Evolutionary conservation across 108 stramenopile genomes (phyloP).

Genomic region (Skeletonema marinoi): DNA sequence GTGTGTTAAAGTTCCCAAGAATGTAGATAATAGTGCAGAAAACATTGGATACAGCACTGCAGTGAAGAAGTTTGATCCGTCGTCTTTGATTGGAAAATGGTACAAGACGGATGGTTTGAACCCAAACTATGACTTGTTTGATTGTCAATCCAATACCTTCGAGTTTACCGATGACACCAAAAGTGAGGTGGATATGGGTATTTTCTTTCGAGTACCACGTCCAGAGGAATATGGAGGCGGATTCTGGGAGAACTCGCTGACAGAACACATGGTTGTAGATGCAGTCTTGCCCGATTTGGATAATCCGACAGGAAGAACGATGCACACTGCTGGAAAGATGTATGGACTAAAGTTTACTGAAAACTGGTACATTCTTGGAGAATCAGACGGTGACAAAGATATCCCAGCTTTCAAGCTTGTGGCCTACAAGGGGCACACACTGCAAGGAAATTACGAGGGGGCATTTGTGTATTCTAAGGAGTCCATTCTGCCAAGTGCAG

Average conservation of each 20-base stretch:
- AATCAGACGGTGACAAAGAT: slow-evolving; percentile 69
- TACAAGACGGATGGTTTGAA: slow-evolving; percentile 94
- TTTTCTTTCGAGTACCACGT: slow-evolving; percentile 84
- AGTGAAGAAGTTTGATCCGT: slow-evolving; percentile 77
- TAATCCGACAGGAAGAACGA: slow-evolving; percentile 61
- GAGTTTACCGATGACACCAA: slow-evolving; percentile 43
- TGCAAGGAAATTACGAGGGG: slow-evolving; percentile 96
- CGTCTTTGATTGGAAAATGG: slow-evolving; percentile 84
- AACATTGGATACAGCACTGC: slow-evolving; percentile 58
- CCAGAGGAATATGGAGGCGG: slow-evolving; percentile 79
- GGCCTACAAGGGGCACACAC: slow-evolving; percentile 93
- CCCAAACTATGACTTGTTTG: slow-evolving; percentile 94
- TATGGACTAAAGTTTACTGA: slow-evolving; percentile 91
- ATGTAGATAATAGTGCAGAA: slow-evolving; percentile 79
- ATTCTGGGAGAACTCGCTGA: slow-evolving; percentile 89
- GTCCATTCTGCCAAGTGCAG: slow-evolving; percentile 66
- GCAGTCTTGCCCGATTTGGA: slow-evolving; percentile 24
- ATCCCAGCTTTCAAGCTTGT: slow-evolving; percentile 87
- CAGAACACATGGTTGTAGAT: slow-evolving; percentile 89
- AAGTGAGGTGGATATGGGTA: slow-evolving; percentile 78
- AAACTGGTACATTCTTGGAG: slow-evolving; percentile 93
- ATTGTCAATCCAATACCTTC: slow-evolving; percentile 94
- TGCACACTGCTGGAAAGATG: slow-evolving; percentile 93
- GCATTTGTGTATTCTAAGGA: slow-evolving; percentile 92
- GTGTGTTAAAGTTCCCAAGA: slow-evolving; percentile 85